Conservation (phyloP, 1,284 basidiomycete species). For the Anthracocystis walkeri region DNA sequence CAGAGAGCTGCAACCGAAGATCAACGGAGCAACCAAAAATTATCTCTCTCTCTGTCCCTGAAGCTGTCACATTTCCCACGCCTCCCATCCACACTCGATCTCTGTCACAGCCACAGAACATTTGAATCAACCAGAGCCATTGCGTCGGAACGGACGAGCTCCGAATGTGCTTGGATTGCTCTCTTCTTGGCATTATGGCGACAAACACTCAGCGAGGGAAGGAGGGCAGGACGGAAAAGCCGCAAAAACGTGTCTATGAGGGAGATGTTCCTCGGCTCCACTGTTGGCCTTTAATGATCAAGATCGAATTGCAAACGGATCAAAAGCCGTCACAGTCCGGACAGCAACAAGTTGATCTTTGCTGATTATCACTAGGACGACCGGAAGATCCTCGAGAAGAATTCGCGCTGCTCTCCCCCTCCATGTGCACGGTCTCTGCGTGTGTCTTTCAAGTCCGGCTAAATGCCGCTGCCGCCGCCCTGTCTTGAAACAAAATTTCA, state of each 20-base stretch:
- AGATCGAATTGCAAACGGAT: too few species aligned
- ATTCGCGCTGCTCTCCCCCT: conserved; percentile 2
- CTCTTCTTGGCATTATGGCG: conserved; percentile 13
- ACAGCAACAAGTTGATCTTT: neutral
- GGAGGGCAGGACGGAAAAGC: neutral
- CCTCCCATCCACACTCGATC: neutral
- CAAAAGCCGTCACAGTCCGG: conserved; percentile 10
- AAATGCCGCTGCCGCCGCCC: conserved; percentile 8
- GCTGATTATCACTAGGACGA: conserved; percentile 25
- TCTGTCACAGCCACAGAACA: neutral
- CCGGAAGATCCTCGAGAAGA: conserved; percentile 40
- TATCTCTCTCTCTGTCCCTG: too few species aligned
- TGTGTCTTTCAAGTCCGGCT: conserved; percentile 6
- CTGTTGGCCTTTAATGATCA: neutral
- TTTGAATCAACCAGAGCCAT: neutral
- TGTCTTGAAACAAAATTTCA: neutral
- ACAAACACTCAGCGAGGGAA: neutral
- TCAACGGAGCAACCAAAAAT: conserved; percentile 1
- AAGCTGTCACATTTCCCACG: conserved; percentile 5
- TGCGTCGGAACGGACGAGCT: neutral
- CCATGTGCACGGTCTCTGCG: neutral
- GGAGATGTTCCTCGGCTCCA: conserved; percentile 13
- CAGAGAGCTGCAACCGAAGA: neutral
- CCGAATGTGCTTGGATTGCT: neutral
- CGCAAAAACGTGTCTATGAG: neutral